Evolutionary conservation across 2,329 filamentous ascomycete species (phyloP), one percentile per base, ranked within the genome.

Genomic region (Cordyceps pruinosa): DNA sequence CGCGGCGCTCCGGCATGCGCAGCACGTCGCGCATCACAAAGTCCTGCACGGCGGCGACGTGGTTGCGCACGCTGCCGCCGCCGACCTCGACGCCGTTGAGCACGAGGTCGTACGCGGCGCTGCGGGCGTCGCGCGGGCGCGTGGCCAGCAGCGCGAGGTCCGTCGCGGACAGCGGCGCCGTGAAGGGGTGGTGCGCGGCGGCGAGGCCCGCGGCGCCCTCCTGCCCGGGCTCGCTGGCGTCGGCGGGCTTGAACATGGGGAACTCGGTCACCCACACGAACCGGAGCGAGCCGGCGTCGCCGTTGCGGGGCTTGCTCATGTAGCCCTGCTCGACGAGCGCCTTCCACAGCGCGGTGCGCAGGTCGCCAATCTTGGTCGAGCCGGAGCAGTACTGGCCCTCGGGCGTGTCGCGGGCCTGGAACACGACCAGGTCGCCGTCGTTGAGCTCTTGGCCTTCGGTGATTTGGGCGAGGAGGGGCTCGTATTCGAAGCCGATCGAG

Each of bases 121-220:
- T 95, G 63, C 81, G 83, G 1, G 84, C 90, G 47, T 79, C 72
- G 1, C 90, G 77, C 0, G 94, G 93, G 41, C 91, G 79, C 0
- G 79, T 85, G 37, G 85, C 77, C 1, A 97, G 82, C 1, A 90
- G 72, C 39, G 90, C 86, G 17, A 96, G 81, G 67, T 97, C 92
- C 5, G 76, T 74, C 0, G 79, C 71, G 0, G 83, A 83, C 35
- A 89, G 83, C 0, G 94, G 94, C 0, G 94, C 89, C 0, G 94
- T 99, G 72, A 99, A 99, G 0, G 94, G 94, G 69, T 99, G 94
- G 67, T 99, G 94, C 0, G 92, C 96, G 1, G 93, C 86, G 10
- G 87, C 84, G 65, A 97, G 85, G 5, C 92, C 91, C 0, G 91
- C 84, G 1, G 77, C 71, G 19, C 91, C 91, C 54, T 89, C 90